phyloP scores from a whole-genome alignment of 2,329 filamentous ascomycete genomes.

The Falciphora oryzae region DNA sequence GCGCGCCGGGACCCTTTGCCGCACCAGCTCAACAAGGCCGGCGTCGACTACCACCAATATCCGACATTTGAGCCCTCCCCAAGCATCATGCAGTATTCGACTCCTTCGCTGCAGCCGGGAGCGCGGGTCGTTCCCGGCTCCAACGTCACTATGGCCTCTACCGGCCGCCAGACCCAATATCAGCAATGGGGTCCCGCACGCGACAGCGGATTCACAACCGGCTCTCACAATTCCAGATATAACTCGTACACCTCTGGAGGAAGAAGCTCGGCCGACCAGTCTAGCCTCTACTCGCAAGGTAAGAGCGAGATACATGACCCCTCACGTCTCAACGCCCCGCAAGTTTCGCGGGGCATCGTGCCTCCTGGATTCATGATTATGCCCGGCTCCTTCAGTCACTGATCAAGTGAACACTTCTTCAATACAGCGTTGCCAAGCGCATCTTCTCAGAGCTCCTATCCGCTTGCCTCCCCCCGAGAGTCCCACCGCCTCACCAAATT shows the following conservation, averaged over 20 bases:
- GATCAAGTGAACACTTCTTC: conserved; percentile 34
- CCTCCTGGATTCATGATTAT: neutral
- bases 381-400: neutral
- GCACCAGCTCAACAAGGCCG: conserved; percentile 75
- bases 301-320: conserved; percentile 26
- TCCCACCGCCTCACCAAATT: conserved; percentile 53
- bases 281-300: conserved; percentile 49
- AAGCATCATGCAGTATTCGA: conserved; percentile 31
- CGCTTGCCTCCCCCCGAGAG: conserved; percentile 45
- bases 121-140: conserved; percentile 45
- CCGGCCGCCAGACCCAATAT: conserved; percentile 65
- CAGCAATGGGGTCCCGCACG: conserved; percentile 69
- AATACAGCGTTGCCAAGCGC: conserved; percentile 49
- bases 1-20: conserved; percentile 67
- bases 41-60: conserved; percentile 83
- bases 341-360: neutral
- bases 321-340: no score
- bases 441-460: conserved; percentile 51
- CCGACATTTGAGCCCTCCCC: conserved; percentile 57
- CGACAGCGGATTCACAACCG: conserved; percentile 46
- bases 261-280: conserved; percentile 49
- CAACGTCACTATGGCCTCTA: conserved; percentile 66
- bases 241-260: conserved; percentile 57
- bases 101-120: conserved; percentile 47
- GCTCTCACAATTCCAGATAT: conserved; percentile 53